Evolutionary conservation across 148 eudicot genomes (phyloP), one percentile per base, ranked within the genome.

Genomic region (Rheum nobile): DNA sequence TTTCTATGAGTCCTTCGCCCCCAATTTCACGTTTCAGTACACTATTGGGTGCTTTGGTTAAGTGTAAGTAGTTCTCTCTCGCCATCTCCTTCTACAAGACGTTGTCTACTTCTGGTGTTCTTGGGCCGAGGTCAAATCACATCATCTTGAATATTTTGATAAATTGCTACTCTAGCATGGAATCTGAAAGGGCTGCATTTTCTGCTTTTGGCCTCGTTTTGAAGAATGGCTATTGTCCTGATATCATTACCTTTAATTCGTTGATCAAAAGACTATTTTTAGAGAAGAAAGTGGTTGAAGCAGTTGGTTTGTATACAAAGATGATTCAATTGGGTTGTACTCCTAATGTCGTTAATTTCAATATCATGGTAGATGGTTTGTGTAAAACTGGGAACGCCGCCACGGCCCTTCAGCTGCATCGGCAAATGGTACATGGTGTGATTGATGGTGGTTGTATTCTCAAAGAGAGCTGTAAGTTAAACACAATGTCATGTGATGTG

Each of bases 401-500:
- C 31, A 21, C 47, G 3, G 83, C 83, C n/a, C 67, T 81, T 8
- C 32, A 65, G 65, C 46, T 81, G 63, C 83, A 81, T 39, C 46
- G 35, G 24, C 75, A 77, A 34, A 37, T 77, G 32, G 22, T 59
- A 17, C 28, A 32, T 29, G 78, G 83, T 6, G 12, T n/a, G 37
- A 44, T n/a, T n/a, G n/a, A n/a, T n/a, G n/a, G n/a, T n/a, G n/a
- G n/a, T n/a, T n/a, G 47, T 43, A 43, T 2, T 43, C 13, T 2
- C 47, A 43, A 43, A 43, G 47, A 43, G 13, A 43, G 14, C 28
- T 77, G 72, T 61, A 72, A 65, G 71, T 73, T 78, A 37, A 71
- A 67, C 55, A 43, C 63, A 44, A 42, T 77, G 44, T 74, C 73
- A 17, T 81, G 75, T 48, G n/a, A n/a, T n/a, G n/a, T n/a, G n/a